Conservation (phyloP, 2,329 filamentous ascomycete genomes). For the Verticillium isaacii region DNA sequence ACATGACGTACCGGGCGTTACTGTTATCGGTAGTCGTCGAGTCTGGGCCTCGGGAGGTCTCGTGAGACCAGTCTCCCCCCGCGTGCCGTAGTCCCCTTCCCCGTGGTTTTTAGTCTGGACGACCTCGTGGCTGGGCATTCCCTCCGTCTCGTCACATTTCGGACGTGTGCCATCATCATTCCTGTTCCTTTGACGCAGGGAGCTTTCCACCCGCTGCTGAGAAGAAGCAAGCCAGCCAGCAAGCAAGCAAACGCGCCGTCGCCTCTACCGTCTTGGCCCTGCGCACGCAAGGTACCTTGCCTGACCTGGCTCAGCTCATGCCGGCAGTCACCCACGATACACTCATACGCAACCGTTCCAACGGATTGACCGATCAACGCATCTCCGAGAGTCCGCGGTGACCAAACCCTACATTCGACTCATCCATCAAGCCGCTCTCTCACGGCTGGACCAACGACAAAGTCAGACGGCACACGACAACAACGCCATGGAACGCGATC, state of each 20-base stretch:
- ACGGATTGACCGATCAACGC: neutral
- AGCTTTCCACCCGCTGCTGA: neutral
- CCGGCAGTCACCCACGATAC: neutral
- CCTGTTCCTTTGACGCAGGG: neutral
- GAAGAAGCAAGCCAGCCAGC: neutral
- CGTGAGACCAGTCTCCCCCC: neutral
- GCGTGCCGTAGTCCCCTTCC: neutral
- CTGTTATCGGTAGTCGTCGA: neutral
- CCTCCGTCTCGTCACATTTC: neutral
- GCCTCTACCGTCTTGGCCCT: neutral
- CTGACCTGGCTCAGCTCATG: neutral
- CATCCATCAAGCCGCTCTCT: neutral
- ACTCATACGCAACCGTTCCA: neutral
- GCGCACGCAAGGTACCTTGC: neutral
- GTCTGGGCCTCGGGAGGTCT: neutral
- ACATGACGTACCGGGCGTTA: neutral
- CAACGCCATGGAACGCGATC: neutral
- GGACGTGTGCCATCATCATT: neutral
- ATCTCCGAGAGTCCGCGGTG: neutral
- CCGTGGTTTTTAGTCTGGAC: neutral
- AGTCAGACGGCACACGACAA: neutral
- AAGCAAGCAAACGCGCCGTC: neutral
- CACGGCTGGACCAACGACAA: neutral
- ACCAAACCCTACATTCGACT: neutral
- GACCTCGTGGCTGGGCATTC: neutral